Base-by-base conservation (phyloP, 768 basidiomycete genomes). In the Lentinula detonsa region DNA sequence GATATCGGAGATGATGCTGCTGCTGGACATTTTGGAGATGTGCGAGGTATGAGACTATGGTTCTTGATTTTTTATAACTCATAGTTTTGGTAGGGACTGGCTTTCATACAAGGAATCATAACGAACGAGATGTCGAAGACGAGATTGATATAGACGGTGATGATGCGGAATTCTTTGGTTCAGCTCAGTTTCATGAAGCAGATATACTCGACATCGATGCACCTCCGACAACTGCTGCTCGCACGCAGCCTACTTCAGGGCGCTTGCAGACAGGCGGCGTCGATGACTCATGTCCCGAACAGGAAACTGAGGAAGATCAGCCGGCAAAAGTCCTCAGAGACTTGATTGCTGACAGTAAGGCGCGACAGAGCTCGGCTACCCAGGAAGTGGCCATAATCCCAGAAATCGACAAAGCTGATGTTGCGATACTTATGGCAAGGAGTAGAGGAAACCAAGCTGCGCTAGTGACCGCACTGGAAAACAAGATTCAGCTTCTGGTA, bases 71-170 rank as follows among this genome's bases (percentile, higher is more conserved):
- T 43, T 35, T 15, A 16, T 21, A 37, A 7, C 21, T 40, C 40
- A 40, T 42, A 9, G 23, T 55, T 45, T 18, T 62, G n/a, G 28
- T 63, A 87, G 90, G 88, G 11, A 82, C 84, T 6, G 91, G 91
- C n/a, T 90, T 92, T 69, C 79, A 84, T 61, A 78, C 84, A 8
- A 85, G 88, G 43, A 75, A 83, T 62, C 74, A 73, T 28, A 70
- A 77, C n/a, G 76, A 80, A 16, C 74, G 79, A 62, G 90, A 91
- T 61, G 79, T 89, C 2, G 91, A 93, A 34, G 90, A 88, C 16
- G 91, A 91, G 50, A 77, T 93, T 9, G 91, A 93, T 61, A 76
- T 92, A 9, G 91, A 91, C 60, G 90, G 91, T 2, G 88, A 89
- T 59, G 90, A 91, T 67, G 79, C 85, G 59, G 80, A 69, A 3